Base-by-base conservation (phyloP, 805 yeast species). In the Sungouiozyma ichnusensis region DNA sequence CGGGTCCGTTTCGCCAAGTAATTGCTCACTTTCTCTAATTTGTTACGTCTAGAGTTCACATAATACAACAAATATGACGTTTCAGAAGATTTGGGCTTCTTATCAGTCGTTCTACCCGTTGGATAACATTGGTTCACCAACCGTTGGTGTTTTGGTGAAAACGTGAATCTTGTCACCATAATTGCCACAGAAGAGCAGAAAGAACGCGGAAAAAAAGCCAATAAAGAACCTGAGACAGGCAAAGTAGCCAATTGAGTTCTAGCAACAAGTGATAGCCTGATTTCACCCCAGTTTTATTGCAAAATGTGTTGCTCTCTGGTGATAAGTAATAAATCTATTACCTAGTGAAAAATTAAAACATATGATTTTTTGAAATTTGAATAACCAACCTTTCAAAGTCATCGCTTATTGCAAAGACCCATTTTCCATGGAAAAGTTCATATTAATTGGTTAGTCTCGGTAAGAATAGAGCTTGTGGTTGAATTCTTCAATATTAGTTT, bases 101-200 rank as follows among this genome's bases (percentile, higher is more conserved):
- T 88, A 55, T 88, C 97, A 4, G 74, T 73, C 6, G 79, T 81
- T 46, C 86, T 73, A 2, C 97, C 96, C 2, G 92, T 75, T 4
- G 95, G 97, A 60, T 90, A 90, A 67, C 97, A 92, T 61, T 85
- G 95, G 40, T 82, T 73, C 33, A 92, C 84, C 54, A 88, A 71
- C 55, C 85, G 79, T 63, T 88, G 97, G 62, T 88, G 97, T 59
- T 90, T 88, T 2, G 95, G 84, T 36, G 71, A 69, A 53, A 77
- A 76, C 27, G 75, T 51, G 8, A 44, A 38, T 19, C 47, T 37
- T 47, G 44, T 44, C 37, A 37, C 37, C 41, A 37, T 41, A 24
- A 11, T n/a, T n/a, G n/a, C n/a, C n/a, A n/a, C n/a, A n/a, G n/a
- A n/a, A n/a, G n/a, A n/a, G n/a, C n/a, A n/a, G n/a, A n/a, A n/a